Base-by-base conservation (phyloP, 768 basidiomycete genomes). In the Piloderma croceum region DNA sequence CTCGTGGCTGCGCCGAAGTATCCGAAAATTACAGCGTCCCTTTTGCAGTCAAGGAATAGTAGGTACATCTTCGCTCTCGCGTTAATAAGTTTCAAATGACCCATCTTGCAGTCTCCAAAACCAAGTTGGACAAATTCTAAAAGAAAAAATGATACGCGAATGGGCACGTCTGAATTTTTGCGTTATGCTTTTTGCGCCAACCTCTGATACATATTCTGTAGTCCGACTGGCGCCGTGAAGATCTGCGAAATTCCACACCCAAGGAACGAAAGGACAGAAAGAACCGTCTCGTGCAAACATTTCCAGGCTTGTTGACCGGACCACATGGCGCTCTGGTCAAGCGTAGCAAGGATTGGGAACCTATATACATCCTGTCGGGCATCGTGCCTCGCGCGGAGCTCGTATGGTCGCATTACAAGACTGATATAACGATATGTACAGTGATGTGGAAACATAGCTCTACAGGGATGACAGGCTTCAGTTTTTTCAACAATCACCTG, bases 401-500 rank as follows among this genome's bases (percentile, higher is more conserved):
- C 18, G 19, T 37, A 9, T n/a, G 24, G n/a, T 20, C 36, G n/a
- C 15, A 18, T 9, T 37, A 37, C 22, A 37, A 5, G 17, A 37
- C 36, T 5, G 36, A 37, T 20, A 13, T 37, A 7, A 22, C 19
- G 7, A 37, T 37, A 9, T 37, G 36, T 22, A 37, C 19, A n/a
- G 36, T 37, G 10, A 22, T 37, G 10, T 37, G 36, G 36, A 17
- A 22, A 15, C 7, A 37, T 15, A 19, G 6, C 18, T 18, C 9
- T 23, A 17, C 33, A 6, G 7, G 22, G 7, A 9, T 23, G 9
- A 22, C 22, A 5, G 36, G 17, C 24, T 42, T 50, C 19, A 40
- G 46, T 5, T 34, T 50, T 10, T 47, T 42, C 33, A 46, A 50
- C 15, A 45, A 46, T 11, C 44, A 45, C 31, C 23, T 50, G 22